Evolutionary conservation across 345 rosid genomes (phyloP).

Genomic region (Brassica napus): Da-Ae NC_063438.1:24884501-24885000

Average conservation of each 20-base stretch:
- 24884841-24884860: constrained; percentile 57
- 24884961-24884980: constrained; percentile 48
- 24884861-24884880: constrained; percentile 58
- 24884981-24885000: constrained; percentile 46
- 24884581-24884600: constrained; percentile 32
- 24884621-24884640: constrained; percentile 42
- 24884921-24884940: constrained; percentile 47
- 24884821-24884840: constrained; percentile 47
- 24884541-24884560: constrained; percentile 76
- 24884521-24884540: constrained; percentile 43
- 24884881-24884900: constrained; percentile 47
- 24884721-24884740: constrained; percentile 41
- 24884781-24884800: constrained; percentile 31
- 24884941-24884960: constrained; percentile 49
- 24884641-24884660: constrained; percentile 49
- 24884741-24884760: constrained; percentile 54
- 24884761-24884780: constrained; percentile 30
- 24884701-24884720: constrained; percentile 43
- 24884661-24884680: constrained; percentile 61
- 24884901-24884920: constrained; percentile 48
- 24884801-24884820: constrained; percentile 44
- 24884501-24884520: constrained; percentile 61
- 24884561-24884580: constrained; percentile 54
- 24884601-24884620: constrained; percentile 52
- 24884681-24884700: constrained; percentile 48